A percentile compares a stretch with the other conserved stretches of the same genome.
phyloP scores from a whole-genome alignment of 345 rosid species.

The Ailanthus altissimus region DNA sequence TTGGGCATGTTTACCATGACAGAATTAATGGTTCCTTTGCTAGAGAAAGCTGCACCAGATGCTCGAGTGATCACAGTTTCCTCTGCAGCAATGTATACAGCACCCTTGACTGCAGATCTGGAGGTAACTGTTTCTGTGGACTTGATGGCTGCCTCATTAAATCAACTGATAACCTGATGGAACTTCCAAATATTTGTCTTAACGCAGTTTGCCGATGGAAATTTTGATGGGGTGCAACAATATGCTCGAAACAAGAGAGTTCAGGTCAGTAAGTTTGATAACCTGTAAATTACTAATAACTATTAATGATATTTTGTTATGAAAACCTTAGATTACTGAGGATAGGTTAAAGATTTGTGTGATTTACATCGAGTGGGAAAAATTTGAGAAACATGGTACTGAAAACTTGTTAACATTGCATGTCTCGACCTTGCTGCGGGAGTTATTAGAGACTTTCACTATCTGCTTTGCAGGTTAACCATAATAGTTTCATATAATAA shows the following conservation, averaged over 20 bases:
- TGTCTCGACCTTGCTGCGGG: not conserved
- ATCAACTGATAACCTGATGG: not conserved
- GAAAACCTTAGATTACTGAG: constrained; percentile 1
- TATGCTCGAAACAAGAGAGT: constrained; percentile 85
- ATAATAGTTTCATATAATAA: not conserved
- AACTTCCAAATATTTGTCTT: constrained; percentile 3
- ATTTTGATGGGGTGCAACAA: constrained; percentile 59
- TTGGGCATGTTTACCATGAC: constrained; percentile 78
- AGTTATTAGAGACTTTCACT: not conserved
- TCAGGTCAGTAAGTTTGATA: constrained; percentile 53
- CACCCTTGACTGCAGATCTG: constrained; percentile 75
- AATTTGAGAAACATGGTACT: not conserved
- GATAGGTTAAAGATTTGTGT: not conserved
- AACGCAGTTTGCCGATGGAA: constrained; percentile 58
- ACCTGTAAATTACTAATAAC: not conserved
- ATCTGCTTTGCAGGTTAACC: not conserved
- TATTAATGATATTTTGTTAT: no score
- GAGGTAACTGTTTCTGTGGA: constrained; percentile 43
- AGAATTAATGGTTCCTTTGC: constrained; percentile 70
- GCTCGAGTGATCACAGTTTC: constrained; percentile 84
- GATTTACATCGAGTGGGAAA: not conserved
- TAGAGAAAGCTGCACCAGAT: constrained; percentile 79
- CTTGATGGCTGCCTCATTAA: not conserved
- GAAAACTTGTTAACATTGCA: not conserved
- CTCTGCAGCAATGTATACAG: constrained; percentile 87